phyloP scores from a whole-genome alignment of 805 yeast genomes.

The Tanozyma kutaoensis region DNA sequence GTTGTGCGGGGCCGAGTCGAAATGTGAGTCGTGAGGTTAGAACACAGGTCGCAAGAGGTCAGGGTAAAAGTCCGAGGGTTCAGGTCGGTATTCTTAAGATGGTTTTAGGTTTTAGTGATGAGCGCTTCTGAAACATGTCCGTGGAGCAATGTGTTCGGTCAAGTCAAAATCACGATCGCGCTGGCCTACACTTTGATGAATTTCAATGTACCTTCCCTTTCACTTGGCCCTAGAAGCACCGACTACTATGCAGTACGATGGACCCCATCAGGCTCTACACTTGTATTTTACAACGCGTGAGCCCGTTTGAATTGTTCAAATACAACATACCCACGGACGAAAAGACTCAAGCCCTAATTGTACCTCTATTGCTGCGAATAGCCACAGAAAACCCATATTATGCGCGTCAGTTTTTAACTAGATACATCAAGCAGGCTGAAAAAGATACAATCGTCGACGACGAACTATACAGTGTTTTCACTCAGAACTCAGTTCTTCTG shows the following conservation, averaged over 20 bases:
- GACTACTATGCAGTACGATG: not conserved
- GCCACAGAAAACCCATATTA: conserved; percentile 36
- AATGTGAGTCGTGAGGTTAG: no score
- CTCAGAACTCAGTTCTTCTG: conserved; percentile 16
- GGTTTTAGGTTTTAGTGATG: no score
- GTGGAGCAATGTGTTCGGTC: not conserved
- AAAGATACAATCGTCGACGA: conserved; percentile 12
- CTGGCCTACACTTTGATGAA: not conserved
- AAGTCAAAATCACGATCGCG: not conserved
- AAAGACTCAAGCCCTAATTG: conserved; percentile 9
- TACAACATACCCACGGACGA: conserved; percentile 2
- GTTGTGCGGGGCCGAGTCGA: no score
- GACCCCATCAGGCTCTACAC: not conserved
- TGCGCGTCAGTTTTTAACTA: conserved; percentile 30
- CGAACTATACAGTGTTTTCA: conserved; percentile 30
- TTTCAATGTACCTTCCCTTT: not conserved
- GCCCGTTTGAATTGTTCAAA: not conserved
- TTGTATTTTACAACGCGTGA: not conserved
- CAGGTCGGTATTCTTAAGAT: no score
- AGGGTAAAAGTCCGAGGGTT: no score
- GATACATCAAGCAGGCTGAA: conserved; percentile 24
- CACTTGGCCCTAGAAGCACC: not conserved
- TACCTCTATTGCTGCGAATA: conserved; percentile 8
- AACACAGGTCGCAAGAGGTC: no score
- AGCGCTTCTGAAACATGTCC: no score